Percentiles rank a stretch among this genome's conserved stretches.
Evolutionary conservation across 1,284 basidiomycete species (phyloP).

Genomic region (Termitomyces sp.): DNA sequence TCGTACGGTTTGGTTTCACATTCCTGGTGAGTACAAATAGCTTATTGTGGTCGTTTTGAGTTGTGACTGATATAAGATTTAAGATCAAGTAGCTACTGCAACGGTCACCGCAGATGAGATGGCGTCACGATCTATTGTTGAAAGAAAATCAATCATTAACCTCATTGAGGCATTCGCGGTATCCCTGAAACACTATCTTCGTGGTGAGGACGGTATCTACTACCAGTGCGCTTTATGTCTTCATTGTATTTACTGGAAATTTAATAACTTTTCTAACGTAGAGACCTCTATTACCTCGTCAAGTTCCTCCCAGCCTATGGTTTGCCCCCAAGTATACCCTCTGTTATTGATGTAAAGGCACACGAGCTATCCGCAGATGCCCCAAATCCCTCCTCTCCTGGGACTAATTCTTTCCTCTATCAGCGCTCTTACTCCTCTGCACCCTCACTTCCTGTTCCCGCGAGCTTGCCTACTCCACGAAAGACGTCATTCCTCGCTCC

Average conservation of each 20-base stretch:
- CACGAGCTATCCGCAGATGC: background rate
- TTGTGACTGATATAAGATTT: background rate
- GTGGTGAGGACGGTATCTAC: slow-evolving; percentile 49
- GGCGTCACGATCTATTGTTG: slow-evolving; percentile 50
- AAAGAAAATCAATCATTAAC: slow-evolving; percentile 50
- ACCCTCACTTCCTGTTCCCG: slow-evolving; percentile 14
- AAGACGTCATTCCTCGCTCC: slow-evolving; percentile 11
- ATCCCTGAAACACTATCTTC: slow-evolving; percentile 36
- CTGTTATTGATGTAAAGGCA: slow-evolving; percentile 30
- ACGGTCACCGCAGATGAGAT: slow-evolving; percentile 32
- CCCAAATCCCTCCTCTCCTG: background rate
- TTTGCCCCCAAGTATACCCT: slow-evolving; percentile 51
- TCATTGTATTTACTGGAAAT: background rate
- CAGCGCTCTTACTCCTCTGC: too few species aligned
- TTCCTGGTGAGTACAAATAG: slow-evolving; percentile 39
- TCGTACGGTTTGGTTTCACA: slow-evolving; percentile 60
- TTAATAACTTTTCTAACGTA: slow-evolving; percentile 16
- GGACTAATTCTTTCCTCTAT: slow-evolving; percentile 9
- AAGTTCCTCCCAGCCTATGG: slow-evolving; percentile 67
- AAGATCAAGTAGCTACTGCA: slow-evolving; percentile 26
- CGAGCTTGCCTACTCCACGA: slow-evolving; percentile 12
- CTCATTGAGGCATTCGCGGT: slow-evolving; percentile 35
- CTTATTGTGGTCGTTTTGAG: background rate
- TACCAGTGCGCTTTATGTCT: slow-evolving; percentile 31
- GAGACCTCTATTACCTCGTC: slow-evolving; percentile 60